A percentile compares a stretch with the other conserved stretches of the same genome.
phyloP scores from a whole-genome alignment of 805 yeast species.

The Barnettozyma salicaria region DNA sequence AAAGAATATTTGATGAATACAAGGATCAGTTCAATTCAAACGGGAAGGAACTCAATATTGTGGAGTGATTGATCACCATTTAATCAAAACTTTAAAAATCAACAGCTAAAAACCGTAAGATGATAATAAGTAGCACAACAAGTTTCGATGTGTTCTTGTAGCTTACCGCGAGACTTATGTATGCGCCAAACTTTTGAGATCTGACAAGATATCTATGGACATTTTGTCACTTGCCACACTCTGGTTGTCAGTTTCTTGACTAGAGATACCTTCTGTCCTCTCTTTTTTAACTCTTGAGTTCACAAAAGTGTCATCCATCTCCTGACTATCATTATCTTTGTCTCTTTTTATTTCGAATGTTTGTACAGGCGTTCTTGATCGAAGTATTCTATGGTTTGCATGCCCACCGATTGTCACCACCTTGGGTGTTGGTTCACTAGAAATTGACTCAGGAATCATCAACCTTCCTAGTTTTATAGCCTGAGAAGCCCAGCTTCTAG shows the following conservation, averaged over 20 bases:
- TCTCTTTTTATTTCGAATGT: constrained; percentile 15
- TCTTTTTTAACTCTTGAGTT: background rate
- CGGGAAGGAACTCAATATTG: constrained; percentile 19
- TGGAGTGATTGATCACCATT: constrained; percentile 13
- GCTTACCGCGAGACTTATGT: no score
- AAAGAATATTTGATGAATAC: constrained; percentile 59
- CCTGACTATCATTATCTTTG: constrained; percentile 7
- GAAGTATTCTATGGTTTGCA: constrained; percentile 12
- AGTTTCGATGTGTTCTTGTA: no score
- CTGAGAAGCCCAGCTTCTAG: constrained; percentile 58
- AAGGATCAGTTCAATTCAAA: constrained; percentile 40
- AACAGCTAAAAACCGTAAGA: no score
- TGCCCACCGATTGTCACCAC: background rate
- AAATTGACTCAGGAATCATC: constrained; percentile 44
- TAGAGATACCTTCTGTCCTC: background rate
- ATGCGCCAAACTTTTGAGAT: background rate
- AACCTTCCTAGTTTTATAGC: constrained; percentile 56
- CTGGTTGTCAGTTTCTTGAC: constrained; percentile 1
- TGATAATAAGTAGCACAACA: no score
- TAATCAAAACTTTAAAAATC: no score
- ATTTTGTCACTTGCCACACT: background rate
- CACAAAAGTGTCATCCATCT: constrained; percentile 6
- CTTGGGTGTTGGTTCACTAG: constrained; percentile 3
- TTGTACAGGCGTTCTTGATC: constrained; percentile 15
- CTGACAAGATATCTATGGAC: background rate